Percentiles rank a stretch among this genome's conserved stretches.
phyloP scores from a whole-genome alignment of 2,329 filamentous ascomycete genomes.

The Ascochyta koolunga region DNA sequence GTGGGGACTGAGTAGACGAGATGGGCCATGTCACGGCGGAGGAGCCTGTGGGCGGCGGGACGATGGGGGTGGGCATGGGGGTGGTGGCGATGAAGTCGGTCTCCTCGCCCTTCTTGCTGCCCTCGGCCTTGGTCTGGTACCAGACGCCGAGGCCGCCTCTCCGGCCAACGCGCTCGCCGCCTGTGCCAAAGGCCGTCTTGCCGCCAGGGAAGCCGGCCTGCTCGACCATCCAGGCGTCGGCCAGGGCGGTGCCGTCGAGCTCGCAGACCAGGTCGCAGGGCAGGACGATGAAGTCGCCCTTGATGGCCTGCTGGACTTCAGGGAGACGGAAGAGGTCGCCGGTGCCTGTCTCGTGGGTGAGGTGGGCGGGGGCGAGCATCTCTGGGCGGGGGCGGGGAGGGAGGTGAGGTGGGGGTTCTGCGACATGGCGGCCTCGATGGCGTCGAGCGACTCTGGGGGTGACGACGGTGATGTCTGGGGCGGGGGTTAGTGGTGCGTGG shows the following conservation, averaged over 20 bases:
- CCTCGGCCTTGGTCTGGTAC: constrained; percentile 83
- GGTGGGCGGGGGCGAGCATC: constrained; percentile 74
- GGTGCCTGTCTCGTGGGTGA: constrained; percentile 86
- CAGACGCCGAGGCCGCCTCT: constrained; percentile 87
- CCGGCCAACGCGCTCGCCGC: constrained; percentile 63
- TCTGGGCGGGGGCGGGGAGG: constrained; percentile 75
- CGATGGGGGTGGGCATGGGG: constrained; percentile 64
- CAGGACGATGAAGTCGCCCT: constrained; percentile 84
- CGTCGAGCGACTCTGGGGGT: constrained; percentile 62
- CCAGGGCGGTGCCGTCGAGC: constrained; percentile 77
- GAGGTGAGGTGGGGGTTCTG: constrained; percentile 79
- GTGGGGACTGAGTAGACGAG: constrained; percentile 87
- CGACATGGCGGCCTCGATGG: constrained; percentile 72
- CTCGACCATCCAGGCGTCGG: constrained; percentile 92
- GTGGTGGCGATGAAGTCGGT: constrained; percentile 88
- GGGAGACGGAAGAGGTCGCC: constrained; percentile 85
- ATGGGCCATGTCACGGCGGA: constrained; percentile 73
- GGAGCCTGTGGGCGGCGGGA: constrained; percentile 67
- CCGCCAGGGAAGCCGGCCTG: constrained; percentile 70
- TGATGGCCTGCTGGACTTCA: constrained; percentile 79
- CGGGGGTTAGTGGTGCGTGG: not conserved
- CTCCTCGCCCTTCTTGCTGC: constrained; percentile 84
- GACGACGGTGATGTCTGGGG: constrained; percentile 63
- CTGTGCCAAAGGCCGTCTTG: constrained; percentile 55
- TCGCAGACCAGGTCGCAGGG: constrained; percentile 95